Percentiles rank a stretch among this genome's conserved stretches.
These are phyloP conservation scores for Solanum corneliomulleri DNA, from an alignment of 257 asterid genomes.

Conservation along the genomic window DNA sequence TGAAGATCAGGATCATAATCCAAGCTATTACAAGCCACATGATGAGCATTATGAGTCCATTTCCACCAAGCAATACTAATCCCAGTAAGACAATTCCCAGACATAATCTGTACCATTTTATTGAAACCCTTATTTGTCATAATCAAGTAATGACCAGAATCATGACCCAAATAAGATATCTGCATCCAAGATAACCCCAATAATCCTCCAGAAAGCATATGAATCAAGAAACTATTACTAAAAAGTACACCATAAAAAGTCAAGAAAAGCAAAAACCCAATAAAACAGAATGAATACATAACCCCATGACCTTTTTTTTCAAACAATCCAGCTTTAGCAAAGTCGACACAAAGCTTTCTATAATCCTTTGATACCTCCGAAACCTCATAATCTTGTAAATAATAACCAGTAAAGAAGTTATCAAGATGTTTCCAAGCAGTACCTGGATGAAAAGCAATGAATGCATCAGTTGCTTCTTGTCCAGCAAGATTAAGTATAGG, in stretches of 20 bases:
- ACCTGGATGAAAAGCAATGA: constrained; percentile 42
- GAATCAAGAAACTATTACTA: constrained; percentile 15
- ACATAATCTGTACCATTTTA: constrained; percentile 45
- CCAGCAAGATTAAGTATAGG: constrained; percentile 29
- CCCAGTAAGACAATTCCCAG: constrained; percentile 84
- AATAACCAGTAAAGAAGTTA: constrained; percentile 23
- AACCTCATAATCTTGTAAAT: constrained; percentile 24
- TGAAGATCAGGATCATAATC: too few species aligned
- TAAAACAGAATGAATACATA: constrained; percentile 7
- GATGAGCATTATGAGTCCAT: constrained; percentile 95
- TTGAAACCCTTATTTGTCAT: constrained; percentile 43
- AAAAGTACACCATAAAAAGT: constrained; percentile 22
- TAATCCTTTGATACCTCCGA: constrained; percentile 40
- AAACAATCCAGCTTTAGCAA: constrained; percentile 27
- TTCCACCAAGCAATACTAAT: constrained; percentile 99
- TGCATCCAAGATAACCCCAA: constrained; percentile 35
- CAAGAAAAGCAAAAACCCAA: constrained; percentile 3
- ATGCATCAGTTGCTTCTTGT: constrained; percentile 39
- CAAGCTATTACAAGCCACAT: background rate
- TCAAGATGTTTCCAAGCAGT: constrained; percentile 36
- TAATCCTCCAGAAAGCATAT: constrained; percentile 21
- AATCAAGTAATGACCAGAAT: constrained; percentile 79
- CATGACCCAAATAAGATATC: constrained; percentile 73
- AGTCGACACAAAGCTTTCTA: constrained; percentile 16
- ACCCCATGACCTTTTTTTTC: constrained; percentile 38